Percentiles rank a stretch among this genome's conserved stretches.
These are phyloP conservation scores for Acer yangbiense DNA, from an alignment of 345 rosid genomes.

Conservation along the genomic window DNA sequence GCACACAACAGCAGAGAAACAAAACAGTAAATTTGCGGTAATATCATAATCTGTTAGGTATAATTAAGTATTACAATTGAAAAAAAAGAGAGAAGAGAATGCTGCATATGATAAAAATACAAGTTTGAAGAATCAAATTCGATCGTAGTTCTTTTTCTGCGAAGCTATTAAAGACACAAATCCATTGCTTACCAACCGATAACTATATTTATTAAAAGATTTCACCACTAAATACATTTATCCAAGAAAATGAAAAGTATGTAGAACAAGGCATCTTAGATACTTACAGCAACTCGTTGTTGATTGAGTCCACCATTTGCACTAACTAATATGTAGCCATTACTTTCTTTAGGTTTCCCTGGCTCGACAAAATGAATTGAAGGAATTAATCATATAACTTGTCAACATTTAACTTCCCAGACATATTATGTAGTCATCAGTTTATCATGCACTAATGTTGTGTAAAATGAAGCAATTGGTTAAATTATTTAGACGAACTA, in stretches of 20 bases:
- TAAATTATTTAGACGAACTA: not conserved
- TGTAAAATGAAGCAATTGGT: not conserved
- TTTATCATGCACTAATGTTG: not conserved
- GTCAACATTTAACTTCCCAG: not conserved
- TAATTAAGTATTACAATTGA: not conserved
- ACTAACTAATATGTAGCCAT: conserved; percentile 79
- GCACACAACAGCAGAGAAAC: not conserved
- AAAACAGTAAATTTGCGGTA: not conserved
- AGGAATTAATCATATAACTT: conserved; percentile 11
- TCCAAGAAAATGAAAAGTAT: conserved; percentile 1
- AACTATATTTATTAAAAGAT: not conserved
- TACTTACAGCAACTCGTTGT: conserved; percentile 91
- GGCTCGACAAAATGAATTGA: conserved; percentile 22
- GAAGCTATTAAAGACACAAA: not conserved
- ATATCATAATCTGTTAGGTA: not conserved
- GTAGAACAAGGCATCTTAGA: conserved; percentile 9
- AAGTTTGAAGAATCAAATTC: not conserved
- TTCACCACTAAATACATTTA: not conserved
- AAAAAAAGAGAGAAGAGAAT: not conserved
- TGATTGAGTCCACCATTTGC: conserved; percentile 97
- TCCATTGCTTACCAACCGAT: not conserved
- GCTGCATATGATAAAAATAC: not conserved
- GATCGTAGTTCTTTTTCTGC: not conserved
- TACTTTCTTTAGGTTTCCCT: conserved; percentile 46
- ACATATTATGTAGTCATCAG: not conserved